Base-by-base conservation (phyloP, 225 moss, liverwort and hornwort species). In the Neckera pumila region DNA sequence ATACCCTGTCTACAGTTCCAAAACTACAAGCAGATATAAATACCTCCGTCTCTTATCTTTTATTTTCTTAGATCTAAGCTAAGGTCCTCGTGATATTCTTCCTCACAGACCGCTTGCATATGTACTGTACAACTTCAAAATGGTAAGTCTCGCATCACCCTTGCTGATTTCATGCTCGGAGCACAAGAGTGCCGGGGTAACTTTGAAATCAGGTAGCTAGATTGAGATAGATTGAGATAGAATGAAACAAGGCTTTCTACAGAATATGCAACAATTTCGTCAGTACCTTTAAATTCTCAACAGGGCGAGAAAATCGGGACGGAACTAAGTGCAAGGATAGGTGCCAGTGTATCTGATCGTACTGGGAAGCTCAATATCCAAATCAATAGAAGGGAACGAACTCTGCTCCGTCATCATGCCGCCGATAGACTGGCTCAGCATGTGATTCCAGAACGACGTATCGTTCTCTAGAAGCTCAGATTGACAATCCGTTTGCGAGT, bases 101-200 rank as follows among this genome's bases (percentile, higher is more conserved):
- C 77, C 85, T 71, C 82, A 70, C 85, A 82, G 59, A 83, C 42
- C 71, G 64, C 33, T 31, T 81, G 80, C 84, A 42, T 90, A 76
- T 84, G 64, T 80, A 90, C 90, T 87, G 71, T 83, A 92, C 90
- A 92, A 53, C 61, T 92, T 80, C 86, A 88, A 76, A 89, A 87
- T 87, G 81, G 34, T 76, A 56, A 33, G 63, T 79, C 47, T 63
- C 61, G 71, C 75, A 77, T 58, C 61, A 84, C 60, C 60, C 60
- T 43, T 59, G 80, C 84, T n/a, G n/a, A 86, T 43, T 49, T 12
- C 75, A 20, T 85, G 25, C 58, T 76, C 58, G 30, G 27, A 54
- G 40, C 60, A 61, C 42, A 65, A 65, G 51, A 86, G 51, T 59
- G 31, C 30, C 62, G 63, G 40, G 31, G 43, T 65, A 31, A 57